Percentiles rank a stretch among this genome's conserved stretches.
These are phyloP conservation scores for Reutealis trisperma DNA, from an alignment of 345 rosid species.

Conservation along the genomic window DNA sequence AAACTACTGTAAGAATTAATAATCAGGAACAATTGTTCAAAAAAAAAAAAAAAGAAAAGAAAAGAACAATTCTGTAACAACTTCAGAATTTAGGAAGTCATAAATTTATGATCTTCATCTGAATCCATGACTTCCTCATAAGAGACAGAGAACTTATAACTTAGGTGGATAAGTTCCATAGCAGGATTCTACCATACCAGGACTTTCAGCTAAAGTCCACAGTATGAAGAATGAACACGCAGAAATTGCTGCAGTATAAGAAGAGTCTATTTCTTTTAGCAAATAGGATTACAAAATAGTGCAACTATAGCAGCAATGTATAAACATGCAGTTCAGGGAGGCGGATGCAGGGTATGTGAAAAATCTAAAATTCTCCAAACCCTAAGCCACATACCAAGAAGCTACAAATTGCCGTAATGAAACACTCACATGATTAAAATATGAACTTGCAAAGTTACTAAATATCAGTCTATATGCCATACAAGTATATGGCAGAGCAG, in stretches of 20 bases:
- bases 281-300: neutral
- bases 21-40: neutral
- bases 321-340: neutral
- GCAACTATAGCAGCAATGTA: neutral
- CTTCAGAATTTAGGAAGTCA: constrained; percentile 2
- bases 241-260: neutral
- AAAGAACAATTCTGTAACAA: neutral
- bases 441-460: neutral
- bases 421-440: neutral
- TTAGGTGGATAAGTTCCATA: neutral
- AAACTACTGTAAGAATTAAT: constrained; percentile 4
- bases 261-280: neutral
- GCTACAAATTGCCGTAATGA: neutral
- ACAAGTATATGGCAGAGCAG: neutral
- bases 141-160: neutral
- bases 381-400: neutral
- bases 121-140: neutral
- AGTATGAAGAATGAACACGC: neutral
- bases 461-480: neutral
- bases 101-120: neutral
- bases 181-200: neutral
- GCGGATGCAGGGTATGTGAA: neutral
- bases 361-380: too few relatives aligned
- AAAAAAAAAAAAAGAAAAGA: too few relatives aligned
- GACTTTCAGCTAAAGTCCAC: neutral